Evolutionary conservation across 164 flowering plant species (phyloP).

Genomic region (Cinnamomum micranthum): DNA sequence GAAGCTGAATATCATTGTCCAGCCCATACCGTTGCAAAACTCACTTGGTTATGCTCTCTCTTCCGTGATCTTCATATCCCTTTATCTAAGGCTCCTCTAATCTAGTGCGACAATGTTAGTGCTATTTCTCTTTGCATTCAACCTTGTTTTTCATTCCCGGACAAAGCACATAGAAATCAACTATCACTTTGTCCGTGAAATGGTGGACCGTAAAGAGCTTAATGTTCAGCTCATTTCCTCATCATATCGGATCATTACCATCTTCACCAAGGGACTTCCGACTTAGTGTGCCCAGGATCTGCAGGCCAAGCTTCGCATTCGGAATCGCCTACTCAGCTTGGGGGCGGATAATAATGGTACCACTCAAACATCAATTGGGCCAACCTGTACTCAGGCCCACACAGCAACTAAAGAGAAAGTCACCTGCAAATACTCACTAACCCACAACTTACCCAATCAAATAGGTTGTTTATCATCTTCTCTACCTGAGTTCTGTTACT

Average conservation of each 20-base stretch:
- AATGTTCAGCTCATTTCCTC: neutral
- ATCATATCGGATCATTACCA: neutral
- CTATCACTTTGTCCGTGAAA: neutral
- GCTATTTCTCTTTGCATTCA: neutral
- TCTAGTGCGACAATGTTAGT: neutral
- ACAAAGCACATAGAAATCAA: neutral
- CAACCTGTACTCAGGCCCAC: too few relatives aligned
- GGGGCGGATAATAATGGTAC: neutral
- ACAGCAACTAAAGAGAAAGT: too few relatives aligned
- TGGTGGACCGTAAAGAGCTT: neutral
- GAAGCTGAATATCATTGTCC: too few relatives aligned
- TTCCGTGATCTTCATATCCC: too few relatives aligned
- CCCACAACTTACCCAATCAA: too few relatives aligned
- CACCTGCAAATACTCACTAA: too few relatives aligned
- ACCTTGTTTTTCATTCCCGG: neutral
- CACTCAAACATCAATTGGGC: too few relatives aligned
- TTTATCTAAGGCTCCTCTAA: too few relatives aligned
- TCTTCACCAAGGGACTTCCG: neutral
- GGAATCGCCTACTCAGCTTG: neutral
- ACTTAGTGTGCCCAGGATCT: neutral
- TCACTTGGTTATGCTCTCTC: too few relatives aligned
- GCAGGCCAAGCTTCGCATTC: neutral
- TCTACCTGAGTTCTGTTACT: too few relatives aligned
- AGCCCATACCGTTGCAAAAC: too few relatives aligned
- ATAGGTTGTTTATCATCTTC: too few relatives aligned